phyloP scores from a whole-genome alignment of 441 rosid genomes.

The Populus hybrid region DNA sequence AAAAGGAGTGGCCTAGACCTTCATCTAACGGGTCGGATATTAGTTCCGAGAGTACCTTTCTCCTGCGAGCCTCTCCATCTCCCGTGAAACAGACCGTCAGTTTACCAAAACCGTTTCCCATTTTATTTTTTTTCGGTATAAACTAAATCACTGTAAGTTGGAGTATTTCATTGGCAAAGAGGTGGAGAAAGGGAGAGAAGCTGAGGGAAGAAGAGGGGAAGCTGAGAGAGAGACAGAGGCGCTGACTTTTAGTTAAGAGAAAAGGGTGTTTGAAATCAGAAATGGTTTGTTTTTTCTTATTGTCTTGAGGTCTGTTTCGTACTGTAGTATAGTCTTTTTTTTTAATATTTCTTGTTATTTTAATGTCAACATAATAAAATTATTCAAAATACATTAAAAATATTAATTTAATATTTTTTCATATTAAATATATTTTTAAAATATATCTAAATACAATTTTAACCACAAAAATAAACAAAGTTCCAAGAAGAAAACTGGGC shows the following conservation, averaged over 20 bases:
- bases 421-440: too few relatives aligned
- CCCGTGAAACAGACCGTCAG: conserved; percentile 45
- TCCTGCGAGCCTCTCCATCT: conserved; percentile 28
- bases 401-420: too few relatives aligned
- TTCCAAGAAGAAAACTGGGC: too few relatives aligned
- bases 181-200: background rate
- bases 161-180: background rate
- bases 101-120: conserved; percentile 48
- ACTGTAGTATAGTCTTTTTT: too few relatives aligned
- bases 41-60: conserved; percentile 26
- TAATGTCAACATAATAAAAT: too few relatives aligned
- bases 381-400: too few relatives aligned
- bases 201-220: background rate
- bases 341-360: too few relatives aligned
- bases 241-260: background rate
- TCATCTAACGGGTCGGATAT: conserved; percentile 39
- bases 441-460: too few relatives aligned
- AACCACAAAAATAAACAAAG: too few relatives aligned
- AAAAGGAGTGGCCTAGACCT: conserved; percentile 51
- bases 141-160: background rate
- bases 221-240: background rate
- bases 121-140: background rate
- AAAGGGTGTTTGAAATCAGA: background rate
- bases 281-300: background rate
- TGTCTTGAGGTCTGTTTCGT: too few relatives aligned